A percentile compares a stretch with the other conserved stretches of the same genome.
Evolutionary conservation across 495 filamentous ascomycete genomes (phyloP).

Genomic region (Pyrenopolyporus hunteri): DNA sequence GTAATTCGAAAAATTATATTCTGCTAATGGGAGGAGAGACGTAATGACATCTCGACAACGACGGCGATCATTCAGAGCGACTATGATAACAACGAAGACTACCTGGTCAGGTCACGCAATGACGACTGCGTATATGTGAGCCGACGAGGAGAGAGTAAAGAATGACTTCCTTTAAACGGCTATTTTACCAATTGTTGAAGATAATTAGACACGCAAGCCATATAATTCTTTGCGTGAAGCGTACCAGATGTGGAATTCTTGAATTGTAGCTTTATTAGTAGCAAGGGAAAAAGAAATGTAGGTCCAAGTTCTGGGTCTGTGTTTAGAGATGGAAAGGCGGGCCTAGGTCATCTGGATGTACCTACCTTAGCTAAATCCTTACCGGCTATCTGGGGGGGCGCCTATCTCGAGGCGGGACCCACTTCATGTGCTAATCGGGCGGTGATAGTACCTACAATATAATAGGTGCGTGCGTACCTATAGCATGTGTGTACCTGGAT

Average conservation of each 20-base stretch:
- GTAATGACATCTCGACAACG: slow-evolving; percentile 6
- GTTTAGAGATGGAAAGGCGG: not conserved
- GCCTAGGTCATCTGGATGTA: not conserved
- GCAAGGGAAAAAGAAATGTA: not conserved
- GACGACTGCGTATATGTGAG: not conserved
- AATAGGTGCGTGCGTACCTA: too few relatives aligned
- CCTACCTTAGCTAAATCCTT: slow-evolving; percentile 3
- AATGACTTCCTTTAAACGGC: not conserved
- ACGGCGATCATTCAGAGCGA: not conserved
- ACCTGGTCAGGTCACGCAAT: not conserved
- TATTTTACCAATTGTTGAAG: not conserved
- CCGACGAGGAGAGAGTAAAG: not conserved
- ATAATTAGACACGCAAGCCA: not conserved
- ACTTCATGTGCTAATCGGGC: not conserved
- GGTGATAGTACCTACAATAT: not conserved
- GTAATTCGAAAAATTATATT: not conserved
- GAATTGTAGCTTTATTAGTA: not conserved
- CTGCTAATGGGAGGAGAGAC: slow-evolving; percentile 1
- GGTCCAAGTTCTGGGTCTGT: too few relatives aligned
- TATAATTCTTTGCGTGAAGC: not conserved
- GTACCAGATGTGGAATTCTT: not conserved
- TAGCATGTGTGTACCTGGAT: too few relatives aligned
- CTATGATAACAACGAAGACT: not conserved
- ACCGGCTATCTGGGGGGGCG: not conserved
- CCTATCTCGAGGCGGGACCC: not conserved